A percentile compares a stretch with the other conserved stretches of the same genome.
Evolutionary conservation across 495 filamentous ascomycete species (phyloP).

Genomic region (Neurospora pannonica): DNA sequence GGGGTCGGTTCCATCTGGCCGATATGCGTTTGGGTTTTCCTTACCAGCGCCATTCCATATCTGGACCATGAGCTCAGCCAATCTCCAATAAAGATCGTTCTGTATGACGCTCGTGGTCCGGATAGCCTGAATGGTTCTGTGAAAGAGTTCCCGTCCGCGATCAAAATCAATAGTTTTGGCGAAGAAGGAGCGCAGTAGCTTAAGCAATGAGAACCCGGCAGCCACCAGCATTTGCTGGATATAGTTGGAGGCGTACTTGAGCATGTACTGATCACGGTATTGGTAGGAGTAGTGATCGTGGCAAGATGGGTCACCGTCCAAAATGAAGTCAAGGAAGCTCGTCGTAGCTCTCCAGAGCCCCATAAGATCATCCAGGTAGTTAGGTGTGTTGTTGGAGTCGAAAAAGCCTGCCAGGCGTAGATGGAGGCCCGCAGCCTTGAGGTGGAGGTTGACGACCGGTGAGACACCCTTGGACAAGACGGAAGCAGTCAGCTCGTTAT

Average conservation of each 20-base stretch:
- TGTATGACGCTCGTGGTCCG: conserved; percentile 65
- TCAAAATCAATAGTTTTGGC: conserved; percentile 60
- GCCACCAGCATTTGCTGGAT: conserved; percentile 89
- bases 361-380: conserved; percentile 70
- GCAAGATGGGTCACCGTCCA: conserved; percentile 38
- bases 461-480: conserved; percentile 40
- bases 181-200: conserved; percentile 81
- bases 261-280: conserved; percentile 33
- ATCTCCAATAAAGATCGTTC: conserved; percentile 77
- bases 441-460: conserved; percentile 60
- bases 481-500: conserved; percentile 42
- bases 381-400: conserved; percentile 61
- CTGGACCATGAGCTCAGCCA: conserved; percentile 85
- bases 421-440: conserved; percentile 72
- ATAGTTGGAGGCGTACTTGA: conserved; percentile 74
- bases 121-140: conserved; percentile 66
- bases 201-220: conserved; percentile 73
- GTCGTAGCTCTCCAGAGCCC: conserved; percentile 68
- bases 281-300: conserved; percentile 18
- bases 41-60: conserved; percentile 74
- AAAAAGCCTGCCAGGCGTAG: conserved; percentile 83
- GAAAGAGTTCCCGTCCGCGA: conserved; percentile 65
- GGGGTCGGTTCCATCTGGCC: conserved; percentile 29
- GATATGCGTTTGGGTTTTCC: conserved; percentile 31
- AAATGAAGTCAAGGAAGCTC: conserved; percentile 62